phyloP scores from a whole-genome alignment of 352 stramenopile genomes.

The Phytophthora quininea region DNA sequence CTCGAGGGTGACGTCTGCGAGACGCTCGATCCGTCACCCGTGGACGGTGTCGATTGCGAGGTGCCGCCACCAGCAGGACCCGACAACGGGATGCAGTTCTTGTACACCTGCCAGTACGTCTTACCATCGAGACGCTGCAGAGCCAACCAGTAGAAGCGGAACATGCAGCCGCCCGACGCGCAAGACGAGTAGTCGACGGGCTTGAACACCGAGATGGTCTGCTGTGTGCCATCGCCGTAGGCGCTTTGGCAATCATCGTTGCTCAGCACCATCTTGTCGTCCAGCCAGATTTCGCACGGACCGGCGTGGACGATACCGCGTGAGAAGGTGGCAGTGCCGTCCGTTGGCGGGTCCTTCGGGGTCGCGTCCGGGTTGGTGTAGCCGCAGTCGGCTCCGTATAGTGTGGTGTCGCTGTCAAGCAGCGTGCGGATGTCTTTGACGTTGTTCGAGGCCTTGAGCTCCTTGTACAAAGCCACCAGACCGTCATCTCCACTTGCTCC shows the following conservation, averaged over 20 bases:
- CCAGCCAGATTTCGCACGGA: conserved; percentile 40
- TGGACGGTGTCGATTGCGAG: conserved; percentile 14
- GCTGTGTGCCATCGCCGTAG: conserved; percentile 31
- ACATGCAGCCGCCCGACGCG: conserved; percentile 27
- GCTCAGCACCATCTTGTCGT: conserved; percentile 34
- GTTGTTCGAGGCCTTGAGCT: conserved; percentile 20
- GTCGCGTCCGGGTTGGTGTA: conserved; percentile 35
- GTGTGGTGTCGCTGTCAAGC: conserved; percentile 26
- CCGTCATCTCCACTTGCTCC: conserved; percentile 20
- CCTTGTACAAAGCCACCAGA: conserved; percentile 33
- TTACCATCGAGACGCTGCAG: conserved; percentile 33
- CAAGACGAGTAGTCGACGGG: conserved; percentile 44
- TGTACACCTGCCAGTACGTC: conserved; percentile 41
- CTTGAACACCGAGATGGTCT: conserved; percentile 32
- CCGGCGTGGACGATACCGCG: conserved; percentile 31
- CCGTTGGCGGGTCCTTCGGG: conserved; percentile 21
- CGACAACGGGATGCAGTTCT: conserved; percentile 39
- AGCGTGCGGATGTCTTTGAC: conserved; percentile 28
- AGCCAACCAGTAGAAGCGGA: conserved; percentile 40
- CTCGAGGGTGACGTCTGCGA: conserved; percentile 11
- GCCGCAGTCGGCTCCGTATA: conserved; percentile 34
- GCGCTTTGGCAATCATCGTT: conserved; percentile 36
- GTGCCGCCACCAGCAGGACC: conserved; percentile 25
- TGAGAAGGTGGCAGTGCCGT: conserved; percentile 36
- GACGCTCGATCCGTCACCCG: conserved; percentile 15